Base-by-base conservation (phyloP, 768 basidiomycete genomes). In the Lactarius trivialis region DNA sequence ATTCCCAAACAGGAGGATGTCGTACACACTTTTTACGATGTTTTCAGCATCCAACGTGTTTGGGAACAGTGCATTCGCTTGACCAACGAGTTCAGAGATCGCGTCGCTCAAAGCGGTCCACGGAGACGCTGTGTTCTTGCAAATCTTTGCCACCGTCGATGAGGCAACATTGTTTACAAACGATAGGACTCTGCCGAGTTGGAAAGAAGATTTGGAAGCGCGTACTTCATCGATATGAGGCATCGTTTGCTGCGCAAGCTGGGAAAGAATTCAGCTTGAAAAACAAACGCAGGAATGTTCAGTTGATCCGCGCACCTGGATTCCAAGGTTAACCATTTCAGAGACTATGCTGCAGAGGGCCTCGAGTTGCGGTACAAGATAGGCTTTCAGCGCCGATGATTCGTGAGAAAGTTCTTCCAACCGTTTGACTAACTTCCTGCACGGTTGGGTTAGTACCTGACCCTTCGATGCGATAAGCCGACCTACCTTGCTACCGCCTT, bases 161-260 rank as follows among this genome's bases (percentile, higher is more conserved):
- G 77, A 76, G 48, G 89, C 89, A 26, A 84, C 88, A 68, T 93
- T 83, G 64, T 83, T 85, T 33, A 89, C 86, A 67, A 88, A 85
- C 17, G 77, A 77, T 37, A 94, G 74, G 12, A 97, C 81, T 0
- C 83, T 82, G 1, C 81, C 75, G 57, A 97, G 73, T 68, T 89
- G 82, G 79, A 98, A 89, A 1, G 92, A 71, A 24, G 83, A 76
- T 74, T 95, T 96, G 45, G 86, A 81, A 14, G 81, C 76, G 50
- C 93, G 86, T 17, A 90, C 84, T 56, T 96, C 91, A 58, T 82
- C 79, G n/a, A 93, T 76, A 71, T 98, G 90, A 0, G 86, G 87
- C 77, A 90, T 89, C 36, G 93, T 88, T 71, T 85, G 81, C 79
- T 96, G 93, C 0, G 95, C 94, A 52, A 98, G 82, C 92, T 95